phyloP scores from a whole-genome alignment of 495 filamentous ascomycete genomes.

The Endocarpon pusillum region DNA sequence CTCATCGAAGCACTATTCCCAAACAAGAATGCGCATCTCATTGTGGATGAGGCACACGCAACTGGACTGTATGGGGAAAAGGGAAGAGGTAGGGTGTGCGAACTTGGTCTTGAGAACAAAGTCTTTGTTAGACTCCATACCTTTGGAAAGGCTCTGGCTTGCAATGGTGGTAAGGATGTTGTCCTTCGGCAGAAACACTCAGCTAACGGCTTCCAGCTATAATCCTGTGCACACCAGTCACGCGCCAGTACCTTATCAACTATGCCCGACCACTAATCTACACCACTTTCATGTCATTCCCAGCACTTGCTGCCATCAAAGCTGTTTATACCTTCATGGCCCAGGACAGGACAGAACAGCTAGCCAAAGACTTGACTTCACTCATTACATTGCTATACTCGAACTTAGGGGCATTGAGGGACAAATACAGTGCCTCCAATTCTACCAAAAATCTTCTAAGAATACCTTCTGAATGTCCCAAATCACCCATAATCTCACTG shows the following conservation, averaged over 20 bases:
- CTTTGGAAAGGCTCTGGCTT: slow-evolving; percentile 61
- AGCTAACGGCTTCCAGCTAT: slow-evolving; percentile 19
- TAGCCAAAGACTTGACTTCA: slow-evolving; percentile 14
- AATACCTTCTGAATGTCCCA: slow-evolving; percentile 25
- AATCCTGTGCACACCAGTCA: slow-evolving; percentile 29
- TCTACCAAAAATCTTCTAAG: slow-evolving; percentile 21
- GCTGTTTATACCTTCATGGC: slow-evolving; percentile 27
- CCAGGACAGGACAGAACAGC: slow-evolving; percentile 22
- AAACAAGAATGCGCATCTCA: slow-evolving; percentile 41
- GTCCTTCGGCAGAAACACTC: too few species aligned
- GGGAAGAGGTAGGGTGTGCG: slow-evolving; percentile 50
- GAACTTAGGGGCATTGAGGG: background rate
- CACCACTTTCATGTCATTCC: slow-evolving; percentile 31
- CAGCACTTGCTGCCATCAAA: slow-evolving; percentile 29
- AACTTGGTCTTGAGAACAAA: slow-evolving; percentile 43
- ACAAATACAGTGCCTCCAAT: slow-evolving; percentile 10
- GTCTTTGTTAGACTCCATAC: slow-evolving; percentile 57
- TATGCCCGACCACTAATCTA: slow-evolving; percentile 32
- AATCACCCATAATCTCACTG: slow-evolving; percentile 28
- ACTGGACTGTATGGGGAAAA: slow-evolving; percentile 46
- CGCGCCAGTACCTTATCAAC: slow-evolving; percentile 26
- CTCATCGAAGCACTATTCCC: slow-evolving; percentile 40
- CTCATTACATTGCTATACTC: background rate
- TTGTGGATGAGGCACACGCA: slow-evolving; percentile 68
- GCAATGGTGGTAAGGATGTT: slow-evolving; percentile 64